Conservation (phyloP, 225 moss, liverwort and hornwort species). For the Pleurozium schreberi region DNA sequence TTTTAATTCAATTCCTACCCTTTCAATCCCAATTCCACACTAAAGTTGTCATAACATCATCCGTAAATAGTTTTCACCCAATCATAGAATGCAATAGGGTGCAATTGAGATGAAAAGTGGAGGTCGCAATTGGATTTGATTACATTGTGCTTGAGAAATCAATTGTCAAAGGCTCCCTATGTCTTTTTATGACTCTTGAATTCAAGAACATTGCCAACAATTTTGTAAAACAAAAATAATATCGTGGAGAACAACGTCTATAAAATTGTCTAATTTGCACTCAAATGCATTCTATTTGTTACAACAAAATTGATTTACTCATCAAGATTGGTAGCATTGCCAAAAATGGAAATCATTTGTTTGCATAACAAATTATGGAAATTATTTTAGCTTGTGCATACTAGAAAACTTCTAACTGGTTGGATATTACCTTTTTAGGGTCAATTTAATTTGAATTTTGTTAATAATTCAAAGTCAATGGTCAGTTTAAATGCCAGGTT, state of each 20-base stretch:
- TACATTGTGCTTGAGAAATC: background rate
- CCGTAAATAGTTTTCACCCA: background rate
- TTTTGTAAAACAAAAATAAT: background rate
- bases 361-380: background rate
- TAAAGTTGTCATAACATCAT: background rate
- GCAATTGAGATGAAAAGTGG: background rate
- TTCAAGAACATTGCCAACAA: background rate
- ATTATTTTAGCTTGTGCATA: background rate
- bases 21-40: background rate
- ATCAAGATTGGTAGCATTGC: background rate
- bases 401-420: background rate
- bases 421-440: too few species aligned
- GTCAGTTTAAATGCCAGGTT: too few species aligned
- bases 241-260: rapidly evolving
- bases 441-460: too few species aligned
- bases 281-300: background rate
- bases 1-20: background rate
- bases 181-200: too few species aligned
- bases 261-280: background rate
- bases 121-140: background rate
- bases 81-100: rapidly evolving
- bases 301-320: background rate
- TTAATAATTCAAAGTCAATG: too few species aligned
- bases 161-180: rapidly evolving
- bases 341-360: background rate